Conservation (phyloP, 2,329 filamentous ascomycete species). For the Neonectria coccinea region DNA sequence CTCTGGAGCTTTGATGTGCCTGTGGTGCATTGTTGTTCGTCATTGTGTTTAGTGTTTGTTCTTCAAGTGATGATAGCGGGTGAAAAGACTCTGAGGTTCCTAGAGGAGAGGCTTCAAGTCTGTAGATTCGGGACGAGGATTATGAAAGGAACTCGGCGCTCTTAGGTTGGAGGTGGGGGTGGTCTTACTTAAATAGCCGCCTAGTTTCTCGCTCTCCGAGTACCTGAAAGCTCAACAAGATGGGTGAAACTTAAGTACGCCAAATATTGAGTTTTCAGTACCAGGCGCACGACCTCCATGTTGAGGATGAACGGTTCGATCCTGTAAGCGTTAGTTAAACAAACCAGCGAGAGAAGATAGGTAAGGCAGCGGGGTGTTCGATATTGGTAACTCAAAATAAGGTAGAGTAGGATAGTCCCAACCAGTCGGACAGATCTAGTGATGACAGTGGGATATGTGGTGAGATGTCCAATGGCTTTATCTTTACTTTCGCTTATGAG, state of each 20-base stretch:
- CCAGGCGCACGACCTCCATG: too few relatives aligned
- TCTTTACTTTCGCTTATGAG: too few relatives aligned
- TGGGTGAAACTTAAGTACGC: background rate
- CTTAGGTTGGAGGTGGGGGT: background rate
- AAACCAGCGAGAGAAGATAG: too few relatives aligned
- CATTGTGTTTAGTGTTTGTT: background rate
- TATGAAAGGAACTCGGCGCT: background rate
- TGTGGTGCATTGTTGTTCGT: background rate
- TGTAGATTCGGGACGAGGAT: background rate
- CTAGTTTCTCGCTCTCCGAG: background rate
- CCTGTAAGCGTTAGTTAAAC: too few relatives aligned
- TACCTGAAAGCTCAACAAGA: background rate
- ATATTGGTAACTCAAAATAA: too few relatives aligned
- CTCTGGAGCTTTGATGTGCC: background rate
- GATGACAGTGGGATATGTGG: too few relatives aligned
- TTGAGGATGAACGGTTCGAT: too few relatives aligned
- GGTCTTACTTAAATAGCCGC: background rate
- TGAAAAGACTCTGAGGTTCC: background rate
- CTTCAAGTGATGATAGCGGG: background rate
- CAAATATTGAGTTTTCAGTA: background rate
- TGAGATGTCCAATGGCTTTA: too few relatives aligned
- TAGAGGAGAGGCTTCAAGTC: background rate
- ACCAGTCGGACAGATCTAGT: too few relatives aligned
- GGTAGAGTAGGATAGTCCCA: too few relatives aligned
- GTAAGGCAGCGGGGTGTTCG: too few relatives aligned